Base-by-base conservation (phyloP, 2,329 filamentous ascomycete species). In the Elsinoe perseae region DNA sequence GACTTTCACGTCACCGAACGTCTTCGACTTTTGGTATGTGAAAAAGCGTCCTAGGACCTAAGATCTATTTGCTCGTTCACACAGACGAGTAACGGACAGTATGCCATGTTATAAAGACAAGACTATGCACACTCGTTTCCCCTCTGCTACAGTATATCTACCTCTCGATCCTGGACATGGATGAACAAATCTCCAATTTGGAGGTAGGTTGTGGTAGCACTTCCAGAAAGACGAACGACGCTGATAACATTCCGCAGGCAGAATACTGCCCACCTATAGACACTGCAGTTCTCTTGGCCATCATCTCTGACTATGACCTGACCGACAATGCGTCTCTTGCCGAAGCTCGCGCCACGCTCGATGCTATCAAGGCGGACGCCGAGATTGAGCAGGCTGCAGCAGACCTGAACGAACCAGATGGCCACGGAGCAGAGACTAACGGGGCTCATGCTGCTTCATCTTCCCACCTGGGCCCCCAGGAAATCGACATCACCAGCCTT, bases 241-340 rank as follows among this genome's bases (percentile, higher is more conserved):
- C 3, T 55, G 9, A 27, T n/a, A 12, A 25, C 14, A 12, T 44
- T 25, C n/a, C 40, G 38, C 40, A 91, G 83, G 78, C 83, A 59
- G 81, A 85, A 61, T 92, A 89, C 65, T 84, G 84, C 66, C 80
- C 86, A 21, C 80, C 85, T 16, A 71, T 96, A 38, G 91, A 96
- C 62, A 81, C 89, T 61, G 80, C 88, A 0, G 78, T 92, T 10
- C 80, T 96, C 58, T 79, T 85, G 55, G 85, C 89, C 3, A 87
- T 96, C 50, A 75, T 83, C 4, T 81, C 75, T 54, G 92, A 97
- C 65, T 88, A 83, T 69, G 80, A 90, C 63, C 73, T 91, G 16
- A 67, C 71, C 2, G 69, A 81, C 20, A 63, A 77, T 0, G 68
- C 72, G 0, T 74, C 83, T 40, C 73, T 83, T 28, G 65, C 77